These are phyloP conservation scores for Alternaria gansuensis DNA, from an alignment of 2,329 filamentous ascomycete genomes.

Conservation along the genomic window DNA sequence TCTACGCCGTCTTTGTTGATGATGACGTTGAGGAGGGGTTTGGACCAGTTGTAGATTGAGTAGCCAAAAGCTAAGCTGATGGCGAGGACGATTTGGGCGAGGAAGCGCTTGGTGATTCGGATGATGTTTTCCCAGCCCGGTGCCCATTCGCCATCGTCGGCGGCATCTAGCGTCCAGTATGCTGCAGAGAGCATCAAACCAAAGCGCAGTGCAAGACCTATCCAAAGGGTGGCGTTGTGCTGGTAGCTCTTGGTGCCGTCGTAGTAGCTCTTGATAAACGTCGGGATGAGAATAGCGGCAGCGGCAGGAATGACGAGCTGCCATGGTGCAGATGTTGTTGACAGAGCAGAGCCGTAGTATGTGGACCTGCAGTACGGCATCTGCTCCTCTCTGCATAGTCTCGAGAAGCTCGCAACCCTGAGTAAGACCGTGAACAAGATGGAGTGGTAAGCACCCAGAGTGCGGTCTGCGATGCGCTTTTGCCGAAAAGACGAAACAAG, in stretches of 20 bases:
- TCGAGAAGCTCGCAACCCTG: slow-evolving; percentile 83
- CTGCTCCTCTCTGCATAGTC: slow-evolving; percentile 95
- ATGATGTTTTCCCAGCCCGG: slow-evolving; percentile 61
- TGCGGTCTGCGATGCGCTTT: slow-evolving; percentile 70
- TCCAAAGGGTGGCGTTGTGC: slow-evolving; percentile 84
- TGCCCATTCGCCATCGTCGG: slow-evolving; percentile 86
- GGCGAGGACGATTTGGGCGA: slow-evolving; percentile 82
- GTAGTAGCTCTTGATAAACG: slow-evolving; percentile 81
- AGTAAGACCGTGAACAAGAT: slow-evolving; percentile 81
- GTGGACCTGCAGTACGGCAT: slow-evolving; percentile 97
- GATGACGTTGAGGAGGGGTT: slow-evolving; percentile 81
- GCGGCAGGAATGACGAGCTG: slow-evolving; percentile 82
- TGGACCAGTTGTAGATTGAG: slow-evolving; percentile 84
- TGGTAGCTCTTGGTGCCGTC: slow-evolving; percentile 85
- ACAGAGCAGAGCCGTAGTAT: slow-evolving; percentile 90
- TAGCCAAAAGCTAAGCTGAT: slow-evolving; percentile 84
- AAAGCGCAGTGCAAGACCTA: slow-evolving; percentile 78
- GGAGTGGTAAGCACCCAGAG: slow-evolving; percentile 84
- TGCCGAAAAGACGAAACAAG: slow-evolving; percentile 79
- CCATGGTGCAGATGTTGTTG: slow-evolving; percentile 92
- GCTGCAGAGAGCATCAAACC: slow-evolving; percentile 78
- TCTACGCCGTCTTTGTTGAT: slow-evolving; percentile 40
- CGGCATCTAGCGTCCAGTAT: slow-evolving; percentile 91
- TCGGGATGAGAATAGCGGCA: slow-evolving; percentile 75
- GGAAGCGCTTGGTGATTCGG: slow-evolving; percentile 76